These are phyloP conservation scores for Aspergillus ostianus DNA, from an alignment of 495 filamentous ascomycete species.

Conservation along the genomic window DNA sequence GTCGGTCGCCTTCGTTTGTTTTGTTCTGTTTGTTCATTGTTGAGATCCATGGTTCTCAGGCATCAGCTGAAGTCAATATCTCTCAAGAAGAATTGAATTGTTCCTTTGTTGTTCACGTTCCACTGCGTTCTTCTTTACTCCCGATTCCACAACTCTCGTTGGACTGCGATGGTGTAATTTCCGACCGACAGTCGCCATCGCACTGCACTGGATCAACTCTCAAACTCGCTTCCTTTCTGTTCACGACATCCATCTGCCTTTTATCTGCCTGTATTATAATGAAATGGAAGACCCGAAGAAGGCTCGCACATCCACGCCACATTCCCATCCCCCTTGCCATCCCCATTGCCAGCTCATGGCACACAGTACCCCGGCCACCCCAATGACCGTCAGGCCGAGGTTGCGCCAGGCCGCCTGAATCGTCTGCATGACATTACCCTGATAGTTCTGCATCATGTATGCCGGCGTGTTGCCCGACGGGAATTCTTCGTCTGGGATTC, in stretches of 20 bases:
- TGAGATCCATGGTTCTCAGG: no score
- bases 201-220: neutral
- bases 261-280: neutral
- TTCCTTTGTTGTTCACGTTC: no score
- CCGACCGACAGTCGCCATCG: no score
- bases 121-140: no score
- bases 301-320: neutral
- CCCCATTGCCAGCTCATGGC: neutral
- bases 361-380: neutral
- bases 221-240: neutral
- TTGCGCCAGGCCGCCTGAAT: neutral
- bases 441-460: neutral
- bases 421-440: neutral
- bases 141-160: no score
- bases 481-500: conserved; percentile 3
- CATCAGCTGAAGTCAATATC: no score
- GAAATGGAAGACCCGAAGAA: neutral
- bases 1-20: neutral
- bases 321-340: neutral
- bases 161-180: no score
- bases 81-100: no score
- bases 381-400: neutral
- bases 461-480: conserved; percentile 4
- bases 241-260: neutral
- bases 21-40: no score